phyloP scores from a whole-genome alignment of 495 filamentous ascomycete genomes.

The Staphylotrichum tortipilum region DNA sequence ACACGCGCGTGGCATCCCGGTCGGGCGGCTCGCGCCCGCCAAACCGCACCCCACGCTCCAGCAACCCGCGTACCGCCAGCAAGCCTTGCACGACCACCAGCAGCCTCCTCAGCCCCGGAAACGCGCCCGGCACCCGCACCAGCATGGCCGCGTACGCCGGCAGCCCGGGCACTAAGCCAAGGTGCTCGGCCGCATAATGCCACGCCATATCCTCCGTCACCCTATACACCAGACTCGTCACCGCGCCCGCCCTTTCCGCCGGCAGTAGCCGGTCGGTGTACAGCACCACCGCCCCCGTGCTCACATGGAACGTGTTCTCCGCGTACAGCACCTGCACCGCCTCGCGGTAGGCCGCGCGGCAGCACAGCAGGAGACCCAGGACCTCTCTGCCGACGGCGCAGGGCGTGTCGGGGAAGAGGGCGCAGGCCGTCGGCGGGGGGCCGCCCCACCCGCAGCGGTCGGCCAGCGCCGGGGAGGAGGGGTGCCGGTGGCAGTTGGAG shows the following conservation, averaged over 20 bases:
- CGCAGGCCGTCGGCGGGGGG: slow-evolving; percentile 9
- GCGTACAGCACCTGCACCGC: slow-evolving; percentile 15
- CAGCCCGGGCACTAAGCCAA: slow-evolving; percentile 4
- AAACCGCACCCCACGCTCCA: background rate
- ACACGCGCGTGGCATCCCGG: background rate
- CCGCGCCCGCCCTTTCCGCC: background rate
- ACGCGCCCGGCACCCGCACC: slow-evolving; percentile 1
- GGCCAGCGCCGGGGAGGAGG: background rate
- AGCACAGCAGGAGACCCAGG: slow-evolving; percentile 5
- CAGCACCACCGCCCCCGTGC: slow-evolving; percentile 4
- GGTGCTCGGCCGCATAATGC: slow-evolving; percentile 8
- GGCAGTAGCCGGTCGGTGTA: slow-evolving; percentile 1
- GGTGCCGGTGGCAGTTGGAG: slow-evolving; percentile 14
- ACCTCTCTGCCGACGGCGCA: slow-evolving; percentile 7
- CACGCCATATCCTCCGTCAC: slow-evolving; percentile 1
- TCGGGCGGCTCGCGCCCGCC: background rate
- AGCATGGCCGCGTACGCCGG: slow-evolving; percentile 7
- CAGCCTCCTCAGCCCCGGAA: slow-evolving; percentile 5
- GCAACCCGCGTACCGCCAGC: background rate
- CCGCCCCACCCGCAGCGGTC: slow-evolving; percentile 12
- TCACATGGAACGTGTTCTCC: slow-evolving; percentile 15
- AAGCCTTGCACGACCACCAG: background rate
- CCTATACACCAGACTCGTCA: background rate
- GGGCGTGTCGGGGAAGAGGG: background rate
- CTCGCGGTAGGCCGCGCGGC: slow-evolving; percentile 15